A percentile compares a stretch with the other conserved stretches of the same genome.
phyloP scores from a whole-genome alignment of 768 basidiomycete genomes.

The Strobilomyces echinocephalus region DNA sequence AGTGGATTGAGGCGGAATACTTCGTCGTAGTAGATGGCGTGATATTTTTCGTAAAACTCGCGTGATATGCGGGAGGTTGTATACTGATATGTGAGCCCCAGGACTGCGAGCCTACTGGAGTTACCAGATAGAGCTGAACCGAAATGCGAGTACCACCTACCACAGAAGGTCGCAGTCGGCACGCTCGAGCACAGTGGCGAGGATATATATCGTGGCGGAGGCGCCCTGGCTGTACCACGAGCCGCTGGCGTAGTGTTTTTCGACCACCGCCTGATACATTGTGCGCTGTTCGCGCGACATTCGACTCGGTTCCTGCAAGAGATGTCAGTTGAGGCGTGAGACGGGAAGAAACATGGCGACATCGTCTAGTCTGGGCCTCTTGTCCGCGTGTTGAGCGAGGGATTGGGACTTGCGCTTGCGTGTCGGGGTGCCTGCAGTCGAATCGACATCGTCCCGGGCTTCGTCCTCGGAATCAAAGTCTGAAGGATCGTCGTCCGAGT shows the following conservation, averaged over 20 bases:
- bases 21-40: conserved; percentile 81
- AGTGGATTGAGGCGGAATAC: conserved; percentile 85
- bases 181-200: conserved; percentile 86
- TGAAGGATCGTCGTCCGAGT: conserved; percentile 55
- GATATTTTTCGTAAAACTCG: conserved; percentile 76
- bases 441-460: conserved; percentile 39
- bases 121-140: conserved; percentile 6
- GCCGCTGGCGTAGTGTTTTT: conserved; percentile 81
- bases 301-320: conserved; percentile 43
- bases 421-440: conserved; percentile 32
- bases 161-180: conserved; percentile 93
- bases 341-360: conserved; percentile 24
- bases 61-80: conserved; percentile 83
- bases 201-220: conserved; percentile 80
- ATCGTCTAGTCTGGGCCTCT: conserved; percentile 56
- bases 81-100: conserved; percentile 93
- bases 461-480: conserved; percentile 44
- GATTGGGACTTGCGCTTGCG: conserved; percentile 49
- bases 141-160: conserved; percentile 37
- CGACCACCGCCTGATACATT: conserved; percentile 56
- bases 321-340: conserved; percentile 1
- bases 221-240: conserved; percentile 89
- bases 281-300: conserved; percentile 69
- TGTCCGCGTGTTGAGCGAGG: conserved; percentile 39
- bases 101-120: conserved; percentile 73